phyloP scores from a whole-genome alignment of 2,329 filamentous ascomycete genomes.

The Beauveria brongniartii region DNA sequence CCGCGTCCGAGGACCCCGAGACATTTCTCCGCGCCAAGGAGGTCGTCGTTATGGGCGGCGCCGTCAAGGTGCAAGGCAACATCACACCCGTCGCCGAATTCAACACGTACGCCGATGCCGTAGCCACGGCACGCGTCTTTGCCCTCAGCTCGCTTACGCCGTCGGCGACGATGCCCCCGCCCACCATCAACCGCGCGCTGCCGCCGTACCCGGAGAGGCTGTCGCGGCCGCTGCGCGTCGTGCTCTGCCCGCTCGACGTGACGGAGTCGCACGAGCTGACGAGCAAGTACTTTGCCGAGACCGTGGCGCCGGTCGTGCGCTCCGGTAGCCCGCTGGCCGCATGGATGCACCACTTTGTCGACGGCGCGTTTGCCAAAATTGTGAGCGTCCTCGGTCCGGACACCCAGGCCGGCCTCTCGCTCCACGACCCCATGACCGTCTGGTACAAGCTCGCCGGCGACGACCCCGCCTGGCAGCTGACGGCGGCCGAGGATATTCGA shows the following conservation, averaged over 20 bases:
- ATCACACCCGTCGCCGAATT: conserved; percentile 83
- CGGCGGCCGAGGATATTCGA: conserved; percentile 68
- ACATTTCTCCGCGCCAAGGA: conserved; percentile 85
- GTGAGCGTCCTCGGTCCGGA: conserved; percentile 51
- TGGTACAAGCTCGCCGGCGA: conserved; percentile 64
- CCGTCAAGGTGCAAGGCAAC: conserved; percentile 73
- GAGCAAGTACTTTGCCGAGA: conserved; percentile 48
- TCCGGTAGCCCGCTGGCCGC: conserved; percentile 63
- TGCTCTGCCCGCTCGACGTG: conserved; percentile 69
- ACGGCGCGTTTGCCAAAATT: conserved; percentile 62
- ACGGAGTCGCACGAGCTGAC: conserved; percentile 63
- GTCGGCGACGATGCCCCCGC: conserved; percentile 69
- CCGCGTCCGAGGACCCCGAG: conserved; percentile 80
- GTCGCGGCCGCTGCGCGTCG: conserved; percentile 55
- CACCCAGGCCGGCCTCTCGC: conserved; percentile 50
- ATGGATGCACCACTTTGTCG: conserved; percentile 66
- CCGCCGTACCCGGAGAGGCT: conserved; percentile 56
- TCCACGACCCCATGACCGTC: conserved; percentile 72
- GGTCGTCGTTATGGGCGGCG: conserved; percentile 91
- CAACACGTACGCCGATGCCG: conserved; percentile 85
- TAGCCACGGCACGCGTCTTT: conserved; percentile 68
- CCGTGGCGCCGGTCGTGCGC: conserved; percentile 46
- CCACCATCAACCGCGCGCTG: conserved; percentile 43
- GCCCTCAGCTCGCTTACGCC: conserved; percentile 69
- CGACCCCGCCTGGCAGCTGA: conserved; percentile 45